These are phyloP conservation scores for Paraconiothyrium brasiliense DNA, from an alignment of 2,329 filamentous ascomycete genomes.

Conservation along the genomic window DNA sequence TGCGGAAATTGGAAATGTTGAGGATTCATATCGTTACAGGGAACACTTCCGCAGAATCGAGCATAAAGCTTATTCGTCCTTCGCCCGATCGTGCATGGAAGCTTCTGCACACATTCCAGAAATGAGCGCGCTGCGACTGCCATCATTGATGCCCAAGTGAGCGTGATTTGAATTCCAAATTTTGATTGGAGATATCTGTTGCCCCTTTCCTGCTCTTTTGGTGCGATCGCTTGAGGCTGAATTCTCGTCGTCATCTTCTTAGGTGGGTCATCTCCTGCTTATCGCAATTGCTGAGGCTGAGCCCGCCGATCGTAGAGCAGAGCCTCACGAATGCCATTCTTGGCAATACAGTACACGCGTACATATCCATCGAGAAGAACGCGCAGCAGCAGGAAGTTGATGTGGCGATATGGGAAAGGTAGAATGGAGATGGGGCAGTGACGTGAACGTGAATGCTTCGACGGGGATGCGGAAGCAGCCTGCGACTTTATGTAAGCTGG, in stretches of 20 bases:
- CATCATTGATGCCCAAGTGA: neutral
- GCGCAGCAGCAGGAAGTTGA: neutral
- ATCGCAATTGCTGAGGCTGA: neutral
- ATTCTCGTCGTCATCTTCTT: neutral
- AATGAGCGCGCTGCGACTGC: neutral
- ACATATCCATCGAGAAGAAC: neutral
- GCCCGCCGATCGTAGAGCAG: slow-evolving; percentile 6
- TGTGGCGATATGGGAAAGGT: neutral
- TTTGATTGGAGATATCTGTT: neutral
- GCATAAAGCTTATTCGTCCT: slow-evolving; percentile 15
- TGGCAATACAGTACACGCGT: slow-evolving; percentile 8
- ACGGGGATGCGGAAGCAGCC: neutral
- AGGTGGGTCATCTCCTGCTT: neutral
- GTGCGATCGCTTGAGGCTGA: too few relatives aligned
- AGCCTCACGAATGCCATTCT: neutral
- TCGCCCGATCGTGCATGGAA: slow-evolving; percentile 6
- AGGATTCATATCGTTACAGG: slow-evolving; percentile 1
- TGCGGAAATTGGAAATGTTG: neutral
- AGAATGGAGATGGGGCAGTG: neutral
- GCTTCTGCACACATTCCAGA: slow-evolving; percentile 3
- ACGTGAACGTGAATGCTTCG: neutral
- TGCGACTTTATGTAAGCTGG: neutral
- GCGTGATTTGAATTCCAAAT: neutral
- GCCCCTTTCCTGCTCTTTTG: neutral
- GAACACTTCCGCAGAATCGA: slow-evolving; percentile 5